phyloP scores from a whole-genome alignment of 2,329 filamentous ascomycete genomes.

The Stachybotrys chartarum region DNA sequence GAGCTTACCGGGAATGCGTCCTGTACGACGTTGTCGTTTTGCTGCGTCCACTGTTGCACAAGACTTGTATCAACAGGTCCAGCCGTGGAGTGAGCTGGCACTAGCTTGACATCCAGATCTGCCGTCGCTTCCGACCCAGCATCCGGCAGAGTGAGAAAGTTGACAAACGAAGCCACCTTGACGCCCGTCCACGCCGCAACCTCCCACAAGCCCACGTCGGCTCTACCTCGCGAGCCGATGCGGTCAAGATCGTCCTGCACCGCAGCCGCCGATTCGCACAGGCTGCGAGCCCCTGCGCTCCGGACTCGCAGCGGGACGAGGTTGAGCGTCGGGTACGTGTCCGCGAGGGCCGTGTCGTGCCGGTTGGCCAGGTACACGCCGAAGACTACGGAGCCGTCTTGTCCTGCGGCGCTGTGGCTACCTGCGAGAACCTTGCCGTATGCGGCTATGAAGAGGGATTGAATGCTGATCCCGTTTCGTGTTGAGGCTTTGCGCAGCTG shows the following conservation, averaged over 20 bases:
- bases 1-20: slow-evolving; percentile 20
- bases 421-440: slow-evolving; percentile 44
- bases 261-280: slow-evolving; percentile 45
- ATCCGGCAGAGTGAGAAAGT: slow-evolving; percentile 59
- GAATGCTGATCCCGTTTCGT: slow-evolving; percentile 54
- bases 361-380: slow-evolving; percentile 83
- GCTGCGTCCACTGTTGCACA: slow-evolving; percentile 5
- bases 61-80: background rate
- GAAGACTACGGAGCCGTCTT: slow-evolving; percentile 45
- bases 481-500: slow-evolving; percentile 27
- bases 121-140: background rate
- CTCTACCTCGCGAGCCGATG: slow-evolving; percentile 43
- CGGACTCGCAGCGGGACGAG: slow-evolving; percentile 64
- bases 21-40: slow-evolving; percentile 12
- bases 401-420: slow-evolving; percentile 12
- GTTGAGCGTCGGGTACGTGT: slow-evolving; percentile 65
- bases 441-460: slow-evolving; percentile 68
- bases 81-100: background rate
- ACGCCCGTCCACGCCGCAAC: slow-evolving; percentile 70
- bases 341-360: slow-evolving; percentile 39
- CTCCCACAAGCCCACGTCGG: slow-evolving; percentile 61
- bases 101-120: slow-evolving; percentile 2
- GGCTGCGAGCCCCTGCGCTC: slow-evolving; percentile 13
- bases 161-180: slow-evolving; percentile 66
- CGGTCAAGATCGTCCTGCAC: slow-evolving; percentile 63